Base-by-base conservation (phyloP, 2,329 filamentous ascomycete species). In the Lasiodiplodia citricola region DNA sequence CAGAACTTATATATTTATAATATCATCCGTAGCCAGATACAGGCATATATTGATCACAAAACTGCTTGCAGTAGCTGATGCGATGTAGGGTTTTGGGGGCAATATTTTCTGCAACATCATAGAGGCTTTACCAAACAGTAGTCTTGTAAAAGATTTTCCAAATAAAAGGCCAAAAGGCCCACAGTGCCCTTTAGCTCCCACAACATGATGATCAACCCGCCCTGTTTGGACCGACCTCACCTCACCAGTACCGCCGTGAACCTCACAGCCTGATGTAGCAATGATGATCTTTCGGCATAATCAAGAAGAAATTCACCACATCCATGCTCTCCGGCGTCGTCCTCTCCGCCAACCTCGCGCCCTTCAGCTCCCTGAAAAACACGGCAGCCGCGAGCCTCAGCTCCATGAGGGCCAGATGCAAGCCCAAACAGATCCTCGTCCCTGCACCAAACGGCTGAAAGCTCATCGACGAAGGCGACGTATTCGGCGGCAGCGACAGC, bases 361-460 rank as follows among this genome's bases (percentile, higher is more conserved):
- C 76, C 28, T 68, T 72, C n/a, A 70, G 86, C 41, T 83, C 77
- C 0, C 81, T 79, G 74, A 88, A 87, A 75, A 90, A 87, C 5
- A 82, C 77, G 0, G 86, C 84, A 0, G 83, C 79, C 0, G 82
- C 85, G 44, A 87, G 81, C 10, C 86, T 80, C 35, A 89, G 73
- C 72, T 89, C 87, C 77, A 87, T 87, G 21, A 80, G 78, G 0
- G 91, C 90, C 71, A 92, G 87, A 72, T 92, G 90, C 6, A 88
- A 87, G 0, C 90, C 91, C 7, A 93, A 82, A 72, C 91, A 93
- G 78, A 90, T 90, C 25, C 90, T 82, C 0, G 90, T 87, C 0
- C 91, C 91, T 23, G 87, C 90, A 1, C 90, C 88, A 75, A 92
- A 92, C 0, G 90, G 82, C 89, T 88, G 71, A 90, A 91, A 21